These are phyloP conservation scores for Saccharomycopsis fodiens DNA, from an alignment of 805 yeast genomes.

Conservation along the genomic window DNA sequence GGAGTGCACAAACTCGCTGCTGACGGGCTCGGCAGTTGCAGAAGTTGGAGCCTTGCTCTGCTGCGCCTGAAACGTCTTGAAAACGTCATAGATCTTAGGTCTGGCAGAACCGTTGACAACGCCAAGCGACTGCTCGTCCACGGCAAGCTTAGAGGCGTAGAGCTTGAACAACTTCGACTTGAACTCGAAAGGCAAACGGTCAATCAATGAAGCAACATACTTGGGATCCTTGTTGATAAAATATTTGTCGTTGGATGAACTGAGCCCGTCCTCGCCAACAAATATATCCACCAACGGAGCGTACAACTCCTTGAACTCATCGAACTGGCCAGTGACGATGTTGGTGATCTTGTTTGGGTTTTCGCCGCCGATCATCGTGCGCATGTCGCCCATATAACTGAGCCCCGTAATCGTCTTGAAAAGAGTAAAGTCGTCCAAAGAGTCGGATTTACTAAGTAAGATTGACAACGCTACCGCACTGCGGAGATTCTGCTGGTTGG, in stretches of 20 bases:
- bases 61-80: not conserved
- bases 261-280: conserved; percentile 27
- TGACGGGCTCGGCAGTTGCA: conserved; percentile 1
- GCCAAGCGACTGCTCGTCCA: not conserved
- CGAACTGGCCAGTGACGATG: conserved; percentile 72
- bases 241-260: conserved; percentile 20
- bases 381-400: conserved; percentile 85
- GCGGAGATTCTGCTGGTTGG: conserved; percentile 69
- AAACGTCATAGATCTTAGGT: conserved; percentile 20
- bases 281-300: conserved; percentile 48
- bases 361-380: conserved; percentile 83
- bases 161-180: conserved; percentile 32
- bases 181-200: conserved; percentile 43
- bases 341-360: conserved; percentile 83
- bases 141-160: not conserved
- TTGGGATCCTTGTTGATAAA: conserved; percentile 8
- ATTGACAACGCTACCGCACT: conserved; percentile 70
- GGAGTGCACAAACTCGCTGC: conserved; percentile 30
- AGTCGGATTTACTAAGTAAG: conserved; percentile 30
- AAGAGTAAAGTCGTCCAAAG: conserved; percentile 54
- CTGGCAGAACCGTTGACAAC: conserved; percentile 2
- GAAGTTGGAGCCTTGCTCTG: not conserved
- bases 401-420: conserved; percentile 71
- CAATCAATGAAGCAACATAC: conserved; percentile 36
- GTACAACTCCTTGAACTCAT: conserved; percentile 64